Base-by-base conservation (phyloP, 2,329 filamentous ascomycete species). In the Trichophyton mentagrophytes region DNA sequence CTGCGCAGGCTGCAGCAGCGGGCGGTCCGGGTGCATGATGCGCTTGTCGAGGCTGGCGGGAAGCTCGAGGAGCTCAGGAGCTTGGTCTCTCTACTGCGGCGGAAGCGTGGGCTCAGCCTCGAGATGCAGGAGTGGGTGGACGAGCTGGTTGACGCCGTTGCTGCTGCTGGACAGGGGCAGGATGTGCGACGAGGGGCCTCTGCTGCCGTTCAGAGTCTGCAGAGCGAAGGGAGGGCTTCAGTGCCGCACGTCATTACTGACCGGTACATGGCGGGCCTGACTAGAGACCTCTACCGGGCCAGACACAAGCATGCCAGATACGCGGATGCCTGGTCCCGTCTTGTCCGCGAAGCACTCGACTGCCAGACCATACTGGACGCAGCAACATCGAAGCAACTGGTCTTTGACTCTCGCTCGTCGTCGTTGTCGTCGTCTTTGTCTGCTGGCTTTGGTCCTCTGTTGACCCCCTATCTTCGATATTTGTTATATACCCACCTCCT, bases 61-160 rank as follows among this genome's bases (percentile, higher is more conserved):
- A 85, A 85, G 61, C 76, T 97, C 17, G 89, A 95, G 66, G 85
- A 89, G 62, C 77, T 96, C 15, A 91, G 96, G 71, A 79, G 82
- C 2, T 89, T 95, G 69, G 87, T 97, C 2, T 76, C 81, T 20
- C 88, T 93, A 70, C 79, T 99, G 46, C 84, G 86, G 65, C 84
- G 86, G 65, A 83, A 90, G 66, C 96, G 96, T 77, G 89, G 88
- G 15, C 88, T 85, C 25, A 85, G 89, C 3, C 77, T 79, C 60
- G 82, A 87, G 47, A 93, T 91, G 69, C 84, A 86, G 66, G 91
- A 96, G 66, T 99, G 93, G 93, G 95, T 99, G 65, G 92, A 97
- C 66, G 93, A 99, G 69, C 77, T 99, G 36, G 85, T 84, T 2
- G 92, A 97, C 65, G 13, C 17, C 65, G 13, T 17, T 9, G 46